These are phyloP conservation scores for Aristolochia contorta DNA, from an alignment of 164 flowering plant species.

Conservation along the genomic window DNA sequence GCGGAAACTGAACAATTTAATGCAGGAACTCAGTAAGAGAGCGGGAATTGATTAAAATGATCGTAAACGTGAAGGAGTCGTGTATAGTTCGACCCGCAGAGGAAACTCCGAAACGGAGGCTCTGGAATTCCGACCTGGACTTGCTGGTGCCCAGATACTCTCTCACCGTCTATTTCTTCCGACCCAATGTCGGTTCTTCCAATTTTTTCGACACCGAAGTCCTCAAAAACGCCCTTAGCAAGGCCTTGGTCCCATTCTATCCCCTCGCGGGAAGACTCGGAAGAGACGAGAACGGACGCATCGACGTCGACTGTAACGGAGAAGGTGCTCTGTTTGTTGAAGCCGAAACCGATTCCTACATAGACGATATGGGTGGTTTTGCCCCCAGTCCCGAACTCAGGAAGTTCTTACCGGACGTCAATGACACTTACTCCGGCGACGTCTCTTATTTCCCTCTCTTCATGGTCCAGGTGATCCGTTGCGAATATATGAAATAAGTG, in stretches of 20 bases:
- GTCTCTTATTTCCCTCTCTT: background rate
- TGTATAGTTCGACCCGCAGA: slow-evolving; percentile 19
- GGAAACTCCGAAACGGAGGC: slow-evolving; percentile 15
- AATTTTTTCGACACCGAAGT: slow-evolving; percentile 6
- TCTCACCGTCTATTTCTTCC: slow-evolving; percentile 4
- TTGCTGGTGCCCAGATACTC: slow-evolving; percentile 6
- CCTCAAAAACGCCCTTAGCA: slow-evolving; percentile 8
- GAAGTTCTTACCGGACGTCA: slow-evolving; percentile 1
- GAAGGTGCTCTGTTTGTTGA: slow-evolving; percentile 8
- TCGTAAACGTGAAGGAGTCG: slow-evolving; percentile 15
- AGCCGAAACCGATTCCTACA: background rate
- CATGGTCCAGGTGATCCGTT: slow-evolving; percentile 1
- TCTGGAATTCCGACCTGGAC: slow-evolving; percentile 18
- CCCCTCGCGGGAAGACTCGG: slow-evolving; percentile 10
- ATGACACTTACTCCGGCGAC: background rate
- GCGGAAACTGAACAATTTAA: too few relatives aligned
- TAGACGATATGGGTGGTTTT: slow-evolving; percentile 8
- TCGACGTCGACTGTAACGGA: slow-evolving; percentile 11
- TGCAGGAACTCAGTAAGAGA: too few relatives aligned
- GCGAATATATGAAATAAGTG: background rate
- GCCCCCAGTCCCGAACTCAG: background rate
- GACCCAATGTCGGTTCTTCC: background rate
- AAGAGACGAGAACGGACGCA: slow-evolving; percentile 3
- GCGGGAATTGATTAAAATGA: too few relatives aligned
- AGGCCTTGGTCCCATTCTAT: slow-evolving; percentile 10